Conservation (phyloP, 1,284 basidiomycete species). For the Ceratobasidium sp. region DNA sequence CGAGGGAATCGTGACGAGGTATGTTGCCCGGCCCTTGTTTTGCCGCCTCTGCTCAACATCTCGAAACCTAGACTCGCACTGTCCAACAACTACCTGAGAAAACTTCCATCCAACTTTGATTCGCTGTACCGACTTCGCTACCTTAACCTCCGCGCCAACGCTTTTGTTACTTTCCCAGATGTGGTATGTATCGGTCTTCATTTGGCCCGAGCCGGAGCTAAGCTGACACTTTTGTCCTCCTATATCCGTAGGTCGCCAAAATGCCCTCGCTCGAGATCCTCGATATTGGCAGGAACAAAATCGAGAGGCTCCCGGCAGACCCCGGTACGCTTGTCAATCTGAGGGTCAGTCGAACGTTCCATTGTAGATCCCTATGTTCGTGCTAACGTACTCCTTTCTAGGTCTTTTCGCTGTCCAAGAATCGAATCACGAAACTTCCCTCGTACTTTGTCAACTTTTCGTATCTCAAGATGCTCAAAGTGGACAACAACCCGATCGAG, state of each 20-base stretch:
- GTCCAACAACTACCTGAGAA: slow-evolving; percentile 83
- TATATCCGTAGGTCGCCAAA: slow-evolving; percentile 72
- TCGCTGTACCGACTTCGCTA: slow-evolving; percentile 84
- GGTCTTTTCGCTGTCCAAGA: slow-evolving; percentile 89
- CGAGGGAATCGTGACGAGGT: slow-evolving; percentile 76
- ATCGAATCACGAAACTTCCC: slow-evolving; percentile 84
- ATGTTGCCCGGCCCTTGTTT: slow-evolving; percentile 47
- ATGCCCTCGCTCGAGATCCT: slow-evolving; percentile 93
- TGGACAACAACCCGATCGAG: slow-evolving; percentile 91
- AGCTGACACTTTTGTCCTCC: slow-evolving; percentile 22
- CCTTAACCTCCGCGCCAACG: slow-evolving; percentile 92
- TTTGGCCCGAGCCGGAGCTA: slow-evolving; percentile 13
- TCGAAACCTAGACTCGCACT: slow-evolving; percentile 75
- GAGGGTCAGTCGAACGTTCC: slow-evolving; percentile 62
- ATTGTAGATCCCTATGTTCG: slow-evolving; percentile 7
- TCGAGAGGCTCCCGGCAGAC: slow-evolving; percentile 79
- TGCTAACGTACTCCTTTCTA: slow-evolving; percentile 52
- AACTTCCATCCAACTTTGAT: slow-evolving; percentile 82
- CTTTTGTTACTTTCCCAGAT: slow-evolving; percentile 83
- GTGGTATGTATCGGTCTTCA: slow-evolving; percentile 68
- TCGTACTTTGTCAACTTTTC: slow-evolving; percentile 79
- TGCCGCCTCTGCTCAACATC: slow-evolving; percentile 30
- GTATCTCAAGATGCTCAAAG: slow-evolving; percentile 81
- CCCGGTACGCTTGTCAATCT: slow-evolving; percentile 85
- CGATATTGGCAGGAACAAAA: slow-evolving; percentile 93